A percentile compares a stretch with the other conserved stretches of the same genome.
Conservation (phyloP, 192 early-diverging fungal species). For the Dissophora ornata region DNA sequence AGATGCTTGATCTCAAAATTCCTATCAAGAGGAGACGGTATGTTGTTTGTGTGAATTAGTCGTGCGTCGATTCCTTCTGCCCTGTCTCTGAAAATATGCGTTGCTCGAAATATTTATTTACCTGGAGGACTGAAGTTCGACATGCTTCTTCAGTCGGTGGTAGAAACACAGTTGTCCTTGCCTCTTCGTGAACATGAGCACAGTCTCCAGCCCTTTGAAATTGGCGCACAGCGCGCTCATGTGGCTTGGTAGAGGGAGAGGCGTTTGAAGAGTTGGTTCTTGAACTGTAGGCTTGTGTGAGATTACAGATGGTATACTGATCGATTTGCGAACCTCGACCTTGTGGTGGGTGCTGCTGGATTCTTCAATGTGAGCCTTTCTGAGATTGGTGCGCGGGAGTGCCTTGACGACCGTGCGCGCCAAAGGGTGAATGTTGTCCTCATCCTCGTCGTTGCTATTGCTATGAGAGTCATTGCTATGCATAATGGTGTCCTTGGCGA, state of each 20-base stretch:
- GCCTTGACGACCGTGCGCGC: constrained; percentile 38
- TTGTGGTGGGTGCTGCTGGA: not conserved
- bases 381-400: not conserved
- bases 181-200: constrained; percentile 19
- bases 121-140: constrained; percentile 41
- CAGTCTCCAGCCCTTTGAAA: constrained; percentile 31
- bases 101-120: not conserved
- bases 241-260: constrained; percentile 33
- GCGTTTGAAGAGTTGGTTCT: not conserved
- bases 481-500: constrained; percentile 6
- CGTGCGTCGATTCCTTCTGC: too few species aligned
- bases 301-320: constrained; percentile 10
- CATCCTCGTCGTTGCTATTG: constrained; percentile 3
- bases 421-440: constrained; percentile 35
- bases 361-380: not conserved
- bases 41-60: not conserved
- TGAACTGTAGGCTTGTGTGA: not conserved
- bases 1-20: constrained; percentile 52
- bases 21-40: constrained; percentile 2
- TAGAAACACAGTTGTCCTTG: constrained; percentile 42
- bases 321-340: not conserved
- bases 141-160: constrained; percentile 32
- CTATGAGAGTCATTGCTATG: not conserved
- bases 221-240: constrained; percentile 12
- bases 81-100: not conserved